Evolutionary conservation across 2,329 filamentous ascomycete genomes (phyloP).

Genomic region (Penicillium decumbens): DNA sequence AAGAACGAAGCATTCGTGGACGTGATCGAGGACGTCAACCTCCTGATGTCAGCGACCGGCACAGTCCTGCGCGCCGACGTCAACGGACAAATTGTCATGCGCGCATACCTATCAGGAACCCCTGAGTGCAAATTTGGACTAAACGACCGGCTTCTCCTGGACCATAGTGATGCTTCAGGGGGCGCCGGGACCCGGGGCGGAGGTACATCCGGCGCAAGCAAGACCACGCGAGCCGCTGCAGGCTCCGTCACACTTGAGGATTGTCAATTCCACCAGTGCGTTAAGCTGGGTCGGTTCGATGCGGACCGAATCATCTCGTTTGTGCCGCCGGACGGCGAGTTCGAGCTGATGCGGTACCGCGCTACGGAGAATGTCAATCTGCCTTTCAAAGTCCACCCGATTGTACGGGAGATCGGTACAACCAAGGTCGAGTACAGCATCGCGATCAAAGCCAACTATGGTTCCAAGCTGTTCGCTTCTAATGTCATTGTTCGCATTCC

Average conservation of each 20-base stretch:
- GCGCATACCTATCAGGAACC: slow-evolving; percentile 86
- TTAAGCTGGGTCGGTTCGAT: slow-evolving; percentile 95
- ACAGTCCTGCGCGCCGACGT: slow-evolving; percentile 94
- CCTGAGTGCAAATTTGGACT: slow-evolving; percentile 99
- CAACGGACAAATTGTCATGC: slow-evolving; percentile 97
- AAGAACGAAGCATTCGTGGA: slow-evolving; percentile 99
- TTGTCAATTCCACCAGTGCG: slow-evolving; percentile 98
- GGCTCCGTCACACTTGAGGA: slow-evolving; percentile 95
- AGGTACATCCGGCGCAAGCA: slow-evolving; percentile 61
- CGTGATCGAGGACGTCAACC: slow-evolving; percentile 97
- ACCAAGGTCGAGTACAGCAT: slow-evolving; percentile 99
- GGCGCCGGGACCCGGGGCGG: slow-evolving; percentile 43
- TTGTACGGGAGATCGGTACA: slow-evolving; percentile 94
- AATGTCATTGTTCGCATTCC: slow-evolving; percentile 94
- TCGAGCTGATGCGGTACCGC: slow-evolving; percentile 97
- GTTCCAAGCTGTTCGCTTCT: slow-evolving; percentile 90
- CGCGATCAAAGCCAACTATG: slow-evolving; percentile 94
- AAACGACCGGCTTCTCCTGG: slow-evolving; percentile 90
- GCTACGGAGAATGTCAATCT: slow-evolving; percentile 98
- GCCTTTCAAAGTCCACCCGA: slow-evolving; percentile 97
- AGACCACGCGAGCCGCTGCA: slow-evolving; percentile 90
- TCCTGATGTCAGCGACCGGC: slow-evolving; percentile 97
- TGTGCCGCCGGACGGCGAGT: slow-evolving; percentile 93
- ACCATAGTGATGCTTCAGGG: slow-evolving; percentile 61
- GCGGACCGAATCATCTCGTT: slow-evolving; percentile 95